These are phyloP conservation scores for Chrysanthemum makinoi DNA, from an alignment of 129 eudicot genomes.

Conservation along the genomic window DNA sequence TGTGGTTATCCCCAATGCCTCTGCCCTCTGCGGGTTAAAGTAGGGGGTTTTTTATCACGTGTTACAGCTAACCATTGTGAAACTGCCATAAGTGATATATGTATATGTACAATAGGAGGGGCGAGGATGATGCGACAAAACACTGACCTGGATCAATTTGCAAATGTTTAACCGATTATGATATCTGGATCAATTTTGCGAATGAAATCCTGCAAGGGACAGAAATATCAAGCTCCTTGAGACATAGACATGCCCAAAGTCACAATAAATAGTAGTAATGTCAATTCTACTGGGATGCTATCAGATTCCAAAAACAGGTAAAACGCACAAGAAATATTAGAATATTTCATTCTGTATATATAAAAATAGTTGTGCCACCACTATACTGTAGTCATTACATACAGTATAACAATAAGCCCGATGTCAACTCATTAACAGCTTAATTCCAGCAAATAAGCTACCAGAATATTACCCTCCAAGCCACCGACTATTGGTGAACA, in stretches of 20 bases:
- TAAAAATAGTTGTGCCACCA: neutral
- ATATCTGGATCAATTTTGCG: conserved; percentile 74
- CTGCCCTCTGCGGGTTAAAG: conserved; percentile 71
- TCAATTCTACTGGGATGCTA: neutral
- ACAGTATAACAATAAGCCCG: conserved; percentile 4
- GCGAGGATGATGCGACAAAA: neutral
- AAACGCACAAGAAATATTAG: conserved; percentile 19
- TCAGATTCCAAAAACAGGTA: conserved; percentile 4
- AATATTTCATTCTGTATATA: neutral
- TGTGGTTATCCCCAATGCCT: conserved; percentile 64
- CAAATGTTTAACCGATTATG: conserved; percentile 57
- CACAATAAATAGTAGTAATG: neutral
- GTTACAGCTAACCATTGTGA: neutral
- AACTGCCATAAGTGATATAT: neutral
- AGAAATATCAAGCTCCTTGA: conserved; percentile 18
- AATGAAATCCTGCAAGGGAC: conserved; percentile 70
- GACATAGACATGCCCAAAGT: conserved; percentile 5
- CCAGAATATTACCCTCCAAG: conserved; percentile 80
- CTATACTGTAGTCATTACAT: neutral
- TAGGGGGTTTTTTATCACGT: conserved; percentile 4
- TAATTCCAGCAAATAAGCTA: conserved; percentile 4
- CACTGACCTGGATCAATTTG: conserved; percentile 82
- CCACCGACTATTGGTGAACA: conserved; percentile 97
- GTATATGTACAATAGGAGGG: conserved; percentile 6
- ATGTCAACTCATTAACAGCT: conserved; percentile 2